Conservation (phyloP, 257 asterid genomes). For the Primulina huaijiensis region DNA sequence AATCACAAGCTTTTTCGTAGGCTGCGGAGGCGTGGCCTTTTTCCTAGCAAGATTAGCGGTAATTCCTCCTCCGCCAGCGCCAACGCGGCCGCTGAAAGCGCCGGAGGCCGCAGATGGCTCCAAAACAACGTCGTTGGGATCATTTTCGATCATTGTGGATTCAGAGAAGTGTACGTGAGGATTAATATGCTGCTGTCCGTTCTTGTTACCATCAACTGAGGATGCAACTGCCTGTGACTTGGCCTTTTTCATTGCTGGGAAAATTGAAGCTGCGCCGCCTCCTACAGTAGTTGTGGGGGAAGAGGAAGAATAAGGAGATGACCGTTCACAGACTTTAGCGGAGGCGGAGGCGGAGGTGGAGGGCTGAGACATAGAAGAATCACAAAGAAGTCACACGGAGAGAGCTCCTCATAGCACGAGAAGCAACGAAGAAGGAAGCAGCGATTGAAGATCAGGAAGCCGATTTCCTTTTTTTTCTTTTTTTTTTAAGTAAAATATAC, state of each 20-base stretch:
- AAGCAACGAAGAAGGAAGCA: background rate
- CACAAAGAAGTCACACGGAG: background rate
- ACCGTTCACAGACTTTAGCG: slow-evolving; percentile 28
- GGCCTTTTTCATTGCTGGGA: slow-evolving; percentile 43
- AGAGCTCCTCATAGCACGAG: background rate
- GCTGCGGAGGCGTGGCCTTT: slow-evolving; percentile 45
- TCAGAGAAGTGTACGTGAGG: slow-evolving; percentile 27
- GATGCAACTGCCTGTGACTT: slow-evolving; percentile 37
- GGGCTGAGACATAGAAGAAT: slow-evolving; percentile 38
- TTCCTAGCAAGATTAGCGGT: slow-evolving; percentile 44
- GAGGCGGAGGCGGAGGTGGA: slow-evolving; percentile 24
- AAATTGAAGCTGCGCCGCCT: background rate
- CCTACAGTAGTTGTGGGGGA: slow-evolving; percentile 13
- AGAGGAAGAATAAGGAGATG: slow-evolving; percentile 18
- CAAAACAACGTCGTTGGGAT: slow-evolving; percentile 27
- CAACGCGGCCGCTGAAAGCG: slow-evolving; percentile 14
- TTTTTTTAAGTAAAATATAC: no score
- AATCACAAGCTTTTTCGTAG: slow-evolving; percentile 43
- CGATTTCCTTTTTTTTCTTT: background rate
- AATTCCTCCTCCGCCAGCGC: slow-evolving; percentile 27
- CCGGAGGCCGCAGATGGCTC: slow-evolving; percentile 18
- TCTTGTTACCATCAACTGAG: slow-evolving; percentile 32
- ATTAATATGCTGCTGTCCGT: slow-evolving; percentile 27
- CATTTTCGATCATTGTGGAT: slow-evolving; percentile 34
- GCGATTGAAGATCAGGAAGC: background rate